Percentiles rank a stretch among this genome's conserved stretches.
Evolutionary conservation across 192 early-diverging fungal species (phyloP).

Genomic region (Haplosporangium gracile): DNA sequence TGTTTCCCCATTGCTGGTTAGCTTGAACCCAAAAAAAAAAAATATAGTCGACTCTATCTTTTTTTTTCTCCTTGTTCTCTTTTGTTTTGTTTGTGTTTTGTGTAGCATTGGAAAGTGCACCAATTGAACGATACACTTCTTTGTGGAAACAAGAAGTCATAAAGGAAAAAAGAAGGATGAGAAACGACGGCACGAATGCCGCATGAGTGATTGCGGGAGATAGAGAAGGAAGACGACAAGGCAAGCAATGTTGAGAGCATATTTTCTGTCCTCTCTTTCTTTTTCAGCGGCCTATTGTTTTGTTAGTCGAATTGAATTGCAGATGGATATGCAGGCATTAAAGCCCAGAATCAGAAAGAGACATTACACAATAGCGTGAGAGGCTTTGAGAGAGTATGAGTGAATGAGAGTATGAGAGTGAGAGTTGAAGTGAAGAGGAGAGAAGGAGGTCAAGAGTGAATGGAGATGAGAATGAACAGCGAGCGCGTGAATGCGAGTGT

Average conservation of each 20-base stretch:
- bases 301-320: neutral
- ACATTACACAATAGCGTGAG: neutral
- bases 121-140: no score
- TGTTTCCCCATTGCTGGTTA: neutral
- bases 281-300: conserved; percentile 14
- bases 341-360: neutral
- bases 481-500: no score
- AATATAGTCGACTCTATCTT: neutral
- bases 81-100: neutral
- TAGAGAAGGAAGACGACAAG: conserved; percentile 5
- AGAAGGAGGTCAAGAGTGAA: neutral
- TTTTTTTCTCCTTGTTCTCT: neutral
- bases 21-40: neutral
- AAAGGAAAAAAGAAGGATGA: no score
- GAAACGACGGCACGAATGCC: no score
- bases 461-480: no score
- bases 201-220: neutral
- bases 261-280: neutral
- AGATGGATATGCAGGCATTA: neutral
- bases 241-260: neutral
- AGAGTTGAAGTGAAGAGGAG: neutral
- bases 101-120: no score
- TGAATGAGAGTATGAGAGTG: neutral
- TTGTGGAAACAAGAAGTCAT: no score
- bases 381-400: neutral